Conservation (phyloP, 768 basidiomycete genomes). For the Hysterangium stoloniferum region DNA sequence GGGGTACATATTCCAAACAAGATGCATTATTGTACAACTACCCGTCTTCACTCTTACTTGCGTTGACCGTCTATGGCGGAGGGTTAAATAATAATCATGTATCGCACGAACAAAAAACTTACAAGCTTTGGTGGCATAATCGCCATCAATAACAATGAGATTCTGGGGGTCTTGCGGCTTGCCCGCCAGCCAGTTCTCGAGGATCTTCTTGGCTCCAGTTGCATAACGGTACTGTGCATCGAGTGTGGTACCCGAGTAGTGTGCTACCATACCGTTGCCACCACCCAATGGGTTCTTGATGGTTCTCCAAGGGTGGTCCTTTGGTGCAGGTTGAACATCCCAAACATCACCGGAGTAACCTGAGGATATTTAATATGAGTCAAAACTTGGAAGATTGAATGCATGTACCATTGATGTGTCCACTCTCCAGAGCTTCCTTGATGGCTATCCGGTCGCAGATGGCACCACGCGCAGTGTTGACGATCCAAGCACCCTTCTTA, state of each 20-base stretch:
- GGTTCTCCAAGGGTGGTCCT: constrained; percentile 79
- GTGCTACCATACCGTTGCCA: constrained; percentile 87
- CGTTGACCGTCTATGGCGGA: constrained; percentile 41
- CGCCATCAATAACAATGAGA: constrained; percentile 69
- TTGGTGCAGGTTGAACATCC: constrained; percentile 83
- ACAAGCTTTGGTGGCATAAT: constrained; percentile 36
- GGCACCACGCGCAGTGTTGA: constrained; percentile 91
- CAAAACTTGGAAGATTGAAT: not conserved
- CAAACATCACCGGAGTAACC: constrained; percentile 58
- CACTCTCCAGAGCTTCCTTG: constrained; percentile 64
- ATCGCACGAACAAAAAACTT: constrained; percentile 16
- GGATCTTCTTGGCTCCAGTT: constrained; percentile 56
- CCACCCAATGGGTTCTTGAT: constrained; percentile 74
- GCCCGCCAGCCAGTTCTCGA: constrained; percentile 57
- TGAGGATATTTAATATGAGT: not conserved
- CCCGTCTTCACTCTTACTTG: constrained; percentile 5
- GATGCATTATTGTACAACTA: not conserved
- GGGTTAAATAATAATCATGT: constrained; percentile 3
- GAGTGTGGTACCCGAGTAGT: constrained; percentile 83
- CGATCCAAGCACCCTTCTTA: constrained; percentile 89
- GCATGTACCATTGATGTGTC: constrained; percentile 59
- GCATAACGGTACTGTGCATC: constrained; percentile 89
- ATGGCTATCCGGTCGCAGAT: constrained; percentile 83
- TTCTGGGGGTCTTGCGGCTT: constrained; percentile 71
- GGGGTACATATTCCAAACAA: not conserved